Conservation (phyloP, 2,329 filamentous ascomycete species). For the Aureobasidium sp. region DNA sequence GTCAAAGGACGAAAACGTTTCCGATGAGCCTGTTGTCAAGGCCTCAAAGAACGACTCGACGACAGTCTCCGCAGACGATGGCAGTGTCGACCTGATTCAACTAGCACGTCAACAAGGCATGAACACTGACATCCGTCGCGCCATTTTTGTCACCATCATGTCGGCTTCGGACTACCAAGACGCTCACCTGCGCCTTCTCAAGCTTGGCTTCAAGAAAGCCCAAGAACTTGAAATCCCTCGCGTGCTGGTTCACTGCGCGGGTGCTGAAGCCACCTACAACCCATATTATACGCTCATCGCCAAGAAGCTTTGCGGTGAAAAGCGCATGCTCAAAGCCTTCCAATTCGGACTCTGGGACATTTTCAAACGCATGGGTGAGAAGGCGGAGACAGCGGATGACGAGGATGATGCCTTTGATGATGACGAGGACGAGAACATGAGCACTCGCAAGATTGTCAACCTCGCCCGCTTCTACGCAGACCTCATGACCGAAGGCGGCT, state of each 20-base stretch:
- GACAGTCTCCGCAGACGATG: slow-evolving; percentile 16
- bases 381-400: slow-evolving; percentile 48
- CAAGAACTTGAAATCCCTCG: slow-evolving; percentile 81
- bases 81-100: slow-evolving; percentile 54
- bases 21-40: background rate
- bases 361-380: slow-evolving; percentile 78
- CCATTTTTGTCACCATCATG: slow-evolving; percentile 90
- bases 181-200: slow-evolving; percentile 67
- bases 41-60: background rate
- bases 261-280: slow-evolving; percentile 77
- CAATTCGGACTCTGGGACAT: slow-evolving; percentile 80
- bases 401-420: slow-evolving; percentile 45
- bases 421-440: slow-evolving; percentile 35
- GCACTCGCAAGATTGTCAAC: slow-evolving; percentile 54
- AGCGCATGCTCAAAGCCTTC: slow-evolving; percentile 71
- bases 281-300: slow-evolving; percentile 88
- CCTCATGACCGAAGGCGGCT: slow-evolving; percentile 50
- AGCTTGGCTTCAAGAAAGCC: slow-evolving; percentile 74
- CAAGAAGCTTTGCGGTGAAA: slow-evolving; percentile 56
- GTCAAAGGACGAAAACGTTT: background rate
- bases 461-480: slow-evolving; percentile 57
- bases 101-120: slow-evolving; percentile 76
- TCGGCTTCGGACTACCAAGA: slow-evolving; percentile 77
- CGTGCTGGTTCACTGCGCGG: slow-evolving; percentile 79
- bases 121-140: slow-evolving; percentile 75